Percentiles rank a stretch among this genome's conserved stretches.
phyloP scores from a whole-genome alignment of 2,329 filamentous ascomycete genomes.

The Sphaerostilbella broomeana region DNA sequence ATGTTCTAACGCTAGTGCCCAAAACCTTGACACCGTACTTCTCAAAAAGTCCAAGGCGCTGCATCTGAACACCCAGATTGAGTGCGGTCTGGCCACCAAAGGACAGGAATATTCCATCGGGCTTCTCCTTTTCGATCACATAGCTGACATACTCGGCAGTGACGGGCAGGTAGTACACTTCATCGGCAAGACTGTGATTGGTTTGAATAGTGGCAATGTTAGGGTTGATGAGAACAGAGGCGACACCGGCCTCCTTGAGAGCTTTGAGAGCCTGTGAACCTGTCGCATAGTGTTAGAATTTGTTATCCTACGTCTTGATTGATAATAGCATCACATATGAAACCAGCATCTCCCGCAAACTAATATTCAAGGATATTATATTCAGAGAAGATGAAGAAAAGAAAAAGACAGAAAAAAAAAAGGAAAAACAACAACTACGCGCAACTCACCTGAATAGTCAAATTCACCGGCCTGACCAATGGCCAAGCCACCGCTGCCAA shows the following conservation, averaged over 20 bases:
- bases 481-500: slow-evolving; percentile 88
- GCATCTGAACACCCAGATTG: slow-evolving; percentile 95
- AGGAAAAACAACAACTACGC: slow-evolving; percentile 39
- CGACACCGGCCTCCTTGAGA: slow-evolving; percentile 87
- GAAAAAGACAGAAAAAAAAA: not conserved
- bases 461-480: slow-evolving; percentile 98
- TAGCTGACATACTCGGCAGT: slow-evolving; percentile 97
- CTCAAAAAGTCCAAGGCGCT: slow-evolving; percentile 90
- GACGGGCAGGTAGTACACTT: slow-evolving; percentile 96
- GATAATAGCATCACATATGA: too few species aligned
- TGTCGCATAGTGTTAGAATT: slow-evolving; percentile 34
- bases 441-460: slow-evolving; percentile 98
- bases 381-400: not conserved
- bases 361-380: too few species aligned
- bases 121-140: slow-evolving; percentile 92
- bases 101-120: slow-evolving; percentile 94
- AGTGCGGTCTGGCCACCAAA: slow-evolving; percentile 97
- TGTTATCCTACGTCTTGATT: too few species aligned
- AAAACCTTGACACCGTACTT: slow-evolving; percentile 93
- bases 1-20: slow-evolving; percentile 87
- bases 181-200: slow-evolving; percentile 89
- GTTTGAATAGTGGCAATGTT: slow-evolving; percentile 99
- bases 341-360: too few species aligned
- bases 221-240: slow-evolving; percentile 91
- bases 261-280: slow-evolving; percentile 95